Evolutionary conservation across 2,329 filamentous ascomycete genomes (phyloP), one percentile per base, ranked within the genome.

Genomic region (Diaporthe vaccinii): DNA sequence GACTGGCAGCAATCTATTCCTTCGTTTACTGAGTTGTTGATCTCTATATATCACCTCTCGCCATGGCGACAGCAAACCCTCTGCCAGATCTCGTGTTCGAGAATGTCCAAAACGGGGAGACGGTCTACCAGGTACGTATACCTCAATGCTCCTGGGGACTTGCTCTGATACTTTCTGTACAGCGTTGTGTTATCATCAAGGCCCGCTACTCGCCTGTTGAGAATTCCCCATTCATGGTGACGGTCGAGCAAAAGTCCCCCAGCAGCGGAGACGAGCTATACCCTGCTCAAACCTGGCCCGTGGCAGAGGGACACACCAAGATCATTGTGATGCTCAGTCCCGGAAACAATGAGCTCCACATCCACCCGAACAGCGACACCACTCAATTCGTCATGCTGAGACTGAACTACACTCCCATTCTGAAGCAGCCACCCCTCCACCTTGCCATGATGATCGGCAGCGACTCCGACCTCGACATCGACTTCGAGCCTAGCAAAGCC

Each of bases 121-220:
- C 28, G 0, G 15, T 49, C 4, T 4, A 44, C 6, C 41, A 67
- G 12, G 61, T 17, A 51, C 2, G 59, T 34, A 0, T 8, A 36
- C n/a, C 6, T 20, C 3, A 36, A 15, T 1, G 2, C 25, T 22
- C 8, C 17, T 15, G 3, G 17, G 25, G 17, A 22, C 12, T 0
- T 25, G 1, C 0, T 51, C 61, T 49, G 34, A 65, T 14, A 34
- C 1, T 2, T 2, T 3, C 1, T 49, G 4, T 5, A 9, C 28
- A 49, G 61, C 61, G 61, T 3, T 67, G 61, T 17, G 12, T 67
- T 4, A 67, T 67, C 7, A 36, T 67, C 17, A 49, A 67, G 44
- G 61, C 61, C 1, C 28, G 44, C 2, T 67, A 49, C 44, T 14
- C 20, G 3, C 2, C 28, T 4, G 10, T 28, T 1, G 41, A 44